phyloP scores from a whole-genome alignment of 1,284 basidiomycete genomes.

The Pulveroboletus sp. region DNA sequence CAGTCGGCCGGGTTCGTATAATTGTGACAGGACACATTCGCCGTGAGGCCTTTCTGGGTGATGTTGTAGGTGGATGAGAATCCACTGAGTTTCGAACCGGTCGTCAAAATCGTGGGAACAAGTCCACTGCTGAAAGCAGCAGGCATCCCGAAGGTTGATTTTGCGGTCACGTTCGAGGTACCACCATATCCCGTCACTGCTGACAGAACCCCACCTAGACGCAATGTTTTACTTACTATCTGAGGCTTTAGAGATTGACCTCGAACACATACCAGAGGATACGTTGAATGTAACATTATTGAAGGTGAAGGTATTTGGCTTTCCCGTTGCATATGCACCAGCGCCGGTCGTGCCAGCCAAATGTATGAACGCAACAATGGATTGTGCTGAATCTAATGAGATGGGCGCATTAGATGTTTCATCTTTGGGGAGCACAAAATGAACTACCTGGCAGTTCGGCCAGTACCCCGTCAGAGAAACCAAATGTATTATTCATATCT shows the following conservation, averaged over 20 bases:
- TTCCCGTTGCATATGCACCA: not conserved
- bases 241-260: too few species aligned
- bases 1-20: too few species aligned
- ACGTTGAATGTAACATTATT: slow-evolving; percentile 3
- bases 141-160: too few species aligned
- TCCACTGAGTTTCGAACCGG: too few species aligned
- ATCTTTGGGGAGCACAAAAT: not conserved
- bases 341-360: not conserved
- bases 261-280: not conserved
- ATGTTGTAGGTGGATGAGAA: too few species aligned
- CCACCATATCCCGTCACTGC: too few species aligned
- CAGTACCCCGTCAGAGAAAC: not conserved
- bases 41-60: too few species aligned
- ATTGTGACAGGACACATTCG: too few species aligned
- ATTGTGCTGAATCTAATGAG: not conserved
- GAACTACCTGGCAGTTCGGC: not conserved
- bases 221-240: not conserved
- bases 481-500: slow-evolving; percentile 4
- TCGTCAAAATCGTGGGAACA: too few species aligned
- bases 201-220: too few species aligned
- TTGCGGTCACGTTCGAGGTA: too few species aligned
- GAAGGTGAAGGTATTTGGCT: not conserved
- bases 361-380: not conserved
- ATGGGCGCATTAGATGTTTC: not conserved
- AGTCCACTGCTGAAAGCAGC: too few species aligned